Conservation (phyloP, 352 stramenopile species). For the Phytophthora ramorum region DNA sequence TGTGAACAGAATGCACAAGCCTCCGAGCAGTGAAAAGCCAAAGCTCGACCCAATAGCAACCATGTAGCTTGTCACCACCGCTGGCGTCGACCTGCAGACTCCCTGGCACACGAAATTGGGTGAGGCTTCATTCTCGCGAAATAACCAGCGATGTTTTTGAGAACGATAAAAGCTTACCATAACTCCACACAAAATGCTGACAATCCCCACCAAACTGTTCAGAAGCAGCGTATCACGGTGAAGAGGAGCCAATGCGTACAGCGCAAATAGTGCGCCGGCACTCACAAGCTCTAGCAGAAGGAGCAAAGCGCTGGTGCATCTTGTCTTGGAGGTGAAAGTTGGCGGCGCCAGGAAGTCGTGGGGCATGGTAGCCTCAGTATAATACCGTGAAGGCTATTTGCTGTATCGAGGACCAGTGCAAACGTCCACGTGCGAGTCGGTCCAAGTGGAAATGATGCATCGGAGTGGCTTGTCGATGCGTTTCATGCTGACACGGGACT, state of each 20-base stretch:
- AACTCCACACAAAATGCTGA: slow-evolving; percentile 51
- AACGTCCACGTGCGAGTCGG: background rate
- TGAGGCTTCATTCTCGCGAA: background rate
- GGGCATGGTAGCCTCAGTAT: slow-evolving; percentile 8
- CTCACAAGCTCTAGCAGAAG: slow-evolving; percentile 51
- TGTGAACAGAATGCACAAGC: slow-evolving; percentile 64
- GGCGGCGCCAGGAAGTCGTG: slow-evolving; percentile 41
- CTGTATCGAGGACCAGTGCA: background rate
- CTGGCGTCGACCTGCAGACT: slow-evolving; percentile 56
- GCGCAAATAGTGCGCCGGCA: slow-evolving; percentile 43
- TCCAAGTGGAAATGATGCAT: slow-evolving; percentile 13
- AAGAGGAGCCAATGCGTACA: slow-evolving; percentile 51
- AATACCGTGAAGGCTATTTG: background rate
- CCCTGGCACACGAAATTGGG: slow-evolving; percentile 29
- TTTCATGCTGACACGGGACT: slow-evolving; percentile 25
- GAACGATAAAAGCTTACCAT: slow-evolving; percentile 40
- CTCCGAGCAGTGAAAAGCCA: slow-evolving; percentile 55
- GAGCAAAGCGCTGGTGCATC: slow-evolving; percentile 44
- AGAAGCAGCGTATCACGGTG: slow-evolving; percentile 42
- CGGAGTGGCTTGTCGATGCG: slow-evolving; percentile 12
- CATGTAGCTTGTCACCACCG: slow-evolving; percentile 63
- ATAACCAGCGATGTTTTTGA: background rate
- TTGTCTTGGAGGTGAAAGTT: slow-evolving; percentile 54
- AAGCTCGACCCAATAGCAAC: slow-evolving; percentile 56
- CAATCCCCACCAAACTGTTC: slow-evolving; percentile 43